Percentiles rank a stretch among this genome's conserved stretches.
These are phyloP conservation scores for Fusarium algeriense DNA, from an alignment of 2,329 filamentous ascomycete genomes.

Conservation along the genomic window DNA sequence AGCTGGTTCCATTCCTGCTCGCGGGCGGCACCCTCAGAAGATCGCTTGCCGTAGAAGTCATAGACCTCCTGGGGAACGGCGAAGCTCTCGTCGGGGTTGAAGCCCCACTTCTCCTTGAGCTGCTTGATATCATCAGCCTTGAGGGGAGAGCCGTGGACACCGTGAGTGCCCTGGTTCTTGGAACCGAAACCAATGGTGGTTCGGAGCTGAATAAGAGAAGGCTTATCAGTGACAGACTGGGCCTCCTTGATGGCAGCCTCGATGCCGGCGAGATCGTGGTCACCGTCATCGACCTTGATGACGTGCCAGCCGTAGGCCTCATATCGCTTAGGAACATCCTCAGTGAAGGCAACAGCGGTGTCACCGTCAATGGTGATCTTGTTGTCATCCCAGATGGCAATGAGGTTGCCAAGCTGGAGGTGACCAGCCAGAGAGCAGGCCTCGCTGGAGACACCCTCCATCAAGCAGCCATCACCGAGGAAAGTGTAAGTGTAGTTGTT, in stretches of 20 bases:
- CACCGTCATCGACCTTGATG: slow-evolving; percentile 85
- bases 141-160: slow-evolving; percentile 95
- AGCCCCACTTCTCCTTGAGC: slow-evolving; percentile 95
- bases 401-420: slow-evolving; percentile 97
- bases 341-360: slow-evolving; percentile 96
- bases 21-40: slow-evolving; percentile 84
- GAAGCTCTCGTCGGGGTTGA: slow-evolving; percentile 94
- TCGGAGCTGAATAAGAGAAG: slow-evolving; percentile 93
- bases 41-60: slow-evolving; percentile 87
- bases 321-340: slow-evolving; percentile 95
- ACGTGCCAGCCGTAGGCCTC: slow-evolving; percentile 98
- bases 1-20: slow-evolving; percentile 97
- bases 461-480: slow-evolving; percentile 97
- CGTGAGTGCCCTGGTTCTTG: slow-evolving; percentile 89
- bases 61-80: slow-evolving; percentile 95
- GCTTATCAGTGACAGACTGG: slow-evolving; percentile 94
- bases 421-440: slow-evolving; percentile 93
- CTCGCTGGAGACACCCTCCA: slow-evolving; percentile 97
- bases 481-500: slow-evolving; percentile 98
- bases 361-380: slow-evolving; percentile 96
- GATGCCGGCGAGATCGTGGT: slow-evolving; percentile 87
- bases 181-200: slow-evolving; percentile 99
- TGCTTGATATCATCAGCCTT: slow-evolving; percentile 95
- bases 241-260: slow-evolving; percentile 88
- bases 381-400: slow-evolving; percentile 98